Conservation (phyloP, 768 basidiomycete species). For the Chalciporus pseudorubinellus region DNA sequence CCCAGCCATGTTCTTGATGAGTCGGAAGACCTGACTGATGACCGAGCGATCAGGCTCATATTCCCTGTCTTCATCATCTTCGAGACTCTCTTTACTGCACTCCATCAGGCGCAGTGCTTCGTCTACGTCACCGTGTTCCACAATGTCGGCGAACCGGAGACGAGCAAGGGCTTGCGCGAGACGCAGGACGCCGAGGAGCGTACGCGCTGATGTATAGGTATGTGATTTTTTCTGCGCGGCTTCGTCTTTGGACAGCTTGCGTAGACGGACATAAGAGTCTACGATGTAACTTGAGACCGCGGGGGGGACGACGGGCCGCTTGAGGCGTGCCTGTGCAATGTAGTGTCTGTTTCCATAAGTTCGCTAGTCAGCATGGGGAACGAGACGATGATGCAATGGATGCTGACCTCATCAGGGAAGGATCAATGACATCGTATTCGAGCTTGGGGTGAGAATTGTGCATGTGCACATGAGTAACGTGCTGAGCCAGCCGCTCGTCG, state of each 20-base stretch:
- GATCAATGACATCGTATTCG: constrained; percentile 81
- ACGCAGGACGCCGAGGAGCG: constrained; percentile 90
- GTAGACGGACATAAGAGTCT: constrained; percentile 91
- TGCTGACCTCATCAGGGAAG: constrained; percentile 79
- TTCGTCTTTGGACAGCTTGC: constrained; percentile 90
- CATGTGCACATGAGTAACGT: constrained; percentile 99
- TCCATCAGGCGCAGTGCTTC: constrained; percentile 97
- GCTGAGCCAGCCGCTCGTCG: constrained; percentile 93
- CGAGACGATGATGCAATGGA: background rate
- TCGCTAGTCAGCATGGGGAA: constrained; percentile 4
- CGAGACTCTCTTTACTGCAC: constrained; percentile 88
- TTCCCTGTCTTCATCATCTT: constrained; percentile 73
- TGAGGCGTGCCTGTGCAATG: constrained; percentile 86
- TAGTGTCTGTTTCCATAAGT: constrained; percentile 64
- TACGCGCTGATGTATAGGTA: constrained; percentile 94
- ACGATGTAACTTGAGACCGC: constrained; percentile 91
- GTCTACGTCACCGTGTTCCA: constrained; percentile 87
- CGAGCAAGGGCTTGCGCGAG: constrained; percentile 94
- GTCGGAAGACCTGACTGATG: constrained; percentile 81
- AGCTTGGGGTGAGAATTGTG: constrained; percentile 85
- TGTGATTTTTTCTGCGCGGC: constrained; percentile 85
- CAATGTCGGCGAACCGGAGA: constrained; percentile 77
- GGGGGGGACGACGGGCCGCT: constrained; percentile 86
- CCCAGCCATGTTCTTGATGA: constrained; percentile 84
- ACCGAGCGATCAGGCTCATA: constrained; percentile 73